phyloP scores from a whole-genome alignment of 2,329 filamentous ascomycete species.

The Penicillium verrucosum region DNA sequence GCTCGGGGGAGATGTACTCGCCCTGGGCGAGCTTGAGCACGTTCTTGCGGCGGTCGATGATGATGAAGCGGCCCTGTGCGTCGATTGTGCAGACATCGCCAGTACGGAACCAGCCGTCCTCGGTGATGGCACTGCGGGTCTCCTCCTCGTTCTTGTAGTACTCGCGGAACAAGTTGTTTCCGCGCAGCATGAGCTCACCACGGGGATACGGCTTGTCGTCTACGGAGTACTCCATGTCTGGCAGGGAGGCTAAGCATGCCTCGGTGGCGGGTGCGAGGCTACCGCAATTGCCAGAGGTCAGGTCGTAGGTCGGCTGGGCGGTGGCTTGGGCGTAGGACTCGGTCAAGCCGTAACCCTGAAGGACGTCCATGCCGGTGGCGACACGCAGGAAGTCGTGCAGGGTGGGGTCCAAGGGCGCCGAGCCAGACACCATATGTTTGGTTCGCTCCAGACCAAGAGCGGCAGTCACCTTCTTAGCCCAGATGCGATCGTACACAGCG shows the following conservation, averaged over 20 bases:
- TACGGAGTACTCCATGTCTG: conserved; percentile 88
- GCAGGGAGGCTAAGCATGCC: conserved; percentile 77
- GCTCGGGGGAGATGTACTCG: conserved; percentile 96
- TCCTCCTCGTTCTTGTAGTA: conserved; percentile 91
- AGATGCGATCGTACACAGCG: conserved; percentile 63
- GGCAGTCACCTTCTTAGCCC: conserved; percentile 81
- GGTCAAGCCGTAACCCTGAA: conserved; percentile 90
- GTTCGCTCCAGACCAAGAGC: conserved; percentile 75
- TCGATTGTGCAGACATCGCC: conserved; percentile 89
- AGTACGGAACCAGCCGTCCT: conserved; percentile 95
- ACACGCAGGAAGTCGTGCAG: conserved; percentile 87
- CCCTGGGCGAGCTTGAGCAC: conserved; percentile 97
- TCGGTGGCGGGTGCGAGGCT: conserved; percentile 66
- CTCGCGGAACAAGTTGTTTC: conserved; percentile 74
- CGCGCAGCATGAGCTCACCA: conserved; percentile 82
- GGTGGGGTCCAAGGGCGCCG: conserved; percentile 82
- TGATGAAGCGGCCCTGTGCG: conserved; percentile 78
- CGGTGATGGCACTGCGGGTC: conserved; percentile 75
- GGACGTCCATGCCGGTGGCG: conserved; percentile 72
- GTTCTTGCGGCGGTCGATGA: conserved; percentile 97
- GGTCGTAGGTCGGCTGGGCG: conserved; percentile 68
- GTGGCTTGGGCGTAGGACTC: conserved; percentile 81
- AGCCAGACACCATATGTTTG: conserved; percentile 76
- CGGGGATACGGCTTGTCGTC: conserved; percentile 86
- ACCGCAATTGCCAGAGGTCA: conserved; percentile 77